Conservation (phyloP, 2,329 filamentous ascomycete genomes). For the Ceratocystis variospora region DNA sequence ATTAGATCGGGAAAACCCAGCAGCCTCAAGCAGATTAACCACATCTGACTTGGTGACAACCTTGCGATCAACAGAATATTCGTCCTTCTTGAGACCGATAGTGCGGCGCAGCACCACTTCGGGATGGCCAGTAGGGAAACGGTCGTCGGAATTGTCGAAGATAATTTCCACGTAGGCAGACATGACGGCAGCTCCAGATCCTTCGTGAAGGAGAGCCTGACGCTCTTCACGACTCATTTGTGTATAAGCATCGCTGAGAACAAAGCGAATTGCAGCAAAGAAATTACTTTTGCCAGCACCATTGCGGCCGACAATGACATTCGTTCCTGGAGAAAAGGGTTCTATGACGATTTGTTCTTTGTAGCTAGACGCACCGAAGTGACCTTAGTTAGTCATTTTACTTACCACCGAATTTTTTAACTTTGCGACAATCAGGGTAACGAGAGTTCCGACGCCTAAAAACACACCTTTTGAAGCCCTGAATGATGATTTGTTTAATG, state of each 20-base stretch:
- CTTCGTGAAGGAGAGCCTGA: slow-evolving; percentile 91
- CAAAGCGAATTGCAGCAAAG: slow-evolving; percentile 97
- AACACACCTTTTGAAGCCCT: slow-evolving; percentile 92
- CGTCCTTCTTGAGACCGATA: slow-evolving; percentile 95
- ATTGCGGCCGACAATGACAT: slow-evolving; percentile 98
- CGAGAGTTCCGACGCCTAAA: neutral
- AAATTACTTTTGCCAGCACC: slow-evolving; percentile 99
- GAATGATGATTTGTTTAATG: slow-evolving; percentile 99
- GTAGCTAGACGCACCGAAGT: slow-evolving; percentile 50
- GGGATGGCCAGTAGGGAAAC: slow-evolving; percentile 83
- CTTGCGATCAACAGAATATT: slow-evolving; percentile 95
- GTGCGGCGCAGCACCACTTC: slow-evolving; percentile 85
- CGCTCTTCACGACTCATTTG: slow-evolving; percentile 93
- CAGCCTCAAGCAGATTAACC: slow-evolving; percentile 86
- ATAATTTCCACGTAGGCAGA: slow-evolving; percentile 99
- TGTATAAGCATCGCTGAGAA: slow-evolving; percentile 93
- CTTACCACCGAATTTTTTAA: neutral
- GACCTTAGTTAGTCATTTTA: slow-evolving; percentile 20
- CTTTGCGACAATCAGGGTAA: neutral
- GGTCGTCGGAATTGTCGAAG: slow-evolving; percentile 93
- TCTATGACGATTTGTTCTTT: slow-evolving; percentile 99
- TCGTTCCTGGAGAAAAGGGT: slow-evolving; percentile 91
- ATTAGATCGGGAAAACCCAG: slow-evolving; percentile 91
- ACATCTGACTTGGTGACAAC: slow-evolving; percentile 91
- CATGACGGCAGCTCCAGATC: slow-evolving; percentile 94